Evolutionary conservation across 768 basidiomycete species (phyloP).

Genomic region (Agrocybe chaxingu): DNA sequence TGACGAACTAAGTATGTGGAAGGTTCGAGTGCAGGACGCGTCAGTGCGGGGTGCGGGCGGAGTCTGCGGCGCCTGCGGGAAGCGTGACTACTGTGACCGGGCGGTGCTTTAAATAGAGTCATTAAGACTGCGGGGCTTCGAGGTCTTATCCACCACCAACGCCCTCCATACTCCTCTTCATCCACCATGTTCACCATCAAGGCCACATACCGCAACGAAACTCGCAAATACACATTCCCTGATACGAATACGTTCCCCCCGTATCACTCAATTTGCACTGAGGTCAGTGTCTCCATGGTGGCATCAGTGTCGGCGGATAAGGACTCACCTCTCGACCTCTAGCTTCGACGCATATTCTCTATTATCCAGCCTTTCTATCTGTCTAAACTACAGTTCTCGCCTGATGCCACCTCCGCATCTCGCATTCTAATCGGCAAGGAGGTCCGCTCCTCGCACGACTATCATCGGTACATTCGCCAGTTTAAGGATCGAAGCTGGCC

Average conservation of each 20-base stretch:
- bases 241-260: constrained; percentile 55
- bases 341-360: constrained; percentile 74
- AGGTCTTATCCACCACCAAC: constrained; percentile 8
- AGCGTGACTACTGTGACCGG: constrained; percentile 17
- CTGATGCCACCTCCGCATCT: constrained; percentile 46
- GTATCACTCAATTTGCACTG: constrained; percentile 55
- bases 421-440: constrained; percentile 63
- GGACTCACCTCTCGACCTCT: constrained; percentile 20
- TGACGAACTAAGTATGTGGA: background rate
- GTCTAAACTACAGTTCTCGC: constrained; percentile 68
- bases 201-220: constrained; percentile 71
- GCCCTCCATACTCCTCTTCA: constrained; percentile 18
- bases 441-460: constrained; percentile 58
- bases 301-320: constrained; percentile 2
- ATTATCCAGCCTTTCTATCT: constrained; percentile 58
- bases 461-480: constrained; percentile 44
- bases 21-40: constrained; percentile 4
- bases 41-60: too few relatives aligned
- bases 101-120: constrained; percentile 14
- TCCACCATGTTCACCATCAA: constrained; percentile 68
- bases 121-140: constrained; percentile 15
- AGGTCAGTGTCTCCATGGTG: constrained; percentile 42
- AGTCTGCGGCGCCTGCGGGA: background rate
- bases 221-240: constrained; percentile 61
- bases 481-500: constrained; percentile 52